Base-by-base conservation (phyloP, 2,329 filamentous ascomycete species). In the Niveomyces coronatus region DNA sequence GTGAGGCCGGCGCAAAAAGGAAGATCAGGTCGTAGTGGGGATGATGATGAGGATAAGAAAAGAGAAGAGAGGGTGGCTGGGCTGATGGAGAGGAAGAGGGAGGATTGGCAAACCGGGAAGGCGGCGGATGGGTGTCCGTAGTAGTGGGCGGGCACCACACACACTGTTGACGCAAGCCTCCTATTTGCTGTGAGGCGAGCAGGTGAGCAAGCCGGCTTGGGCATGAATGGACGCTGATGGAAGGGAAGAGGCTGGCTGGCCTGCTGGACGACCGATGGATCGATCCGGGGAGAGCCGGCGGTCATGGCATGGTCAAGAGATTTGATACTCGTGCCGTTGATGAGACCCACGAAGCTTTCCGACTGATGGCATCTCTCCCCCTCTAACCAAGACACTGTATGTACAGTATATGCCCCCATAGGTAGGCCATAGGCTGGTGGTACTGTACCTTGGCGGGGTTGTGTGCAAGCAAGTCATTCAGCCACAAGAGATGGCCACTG, bases 31-130 rank as follows among this genome's bases (percentile, higher is more conserved):
- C 5, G n/a, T 27, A 28, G 14, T 16, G 4, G 17, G 17, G 16
- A 16, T 5, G 24, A n/a, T 8, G 2, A 16, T 14, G n/a, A 38
- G 14, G 9, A 8, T 20, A 28, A 27, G 33, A 27, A 19, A 9
- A n/a, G 17, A 19, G 29, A 31, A 31, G 26, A 31, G 35, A 31
- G 35, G 33, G 37, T 39, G 37, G 37, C 37, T 39, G 36, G 36
- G 22, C 22, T 24, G 22, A 24, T 24, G 7, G 7, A 11, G 22
- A 7, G 11, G 22, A 7, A 11, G 7, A 24, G 22, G 22, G 22
- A 7, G 11, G 22, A 11, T 11, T 7, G 22, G 22, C 22, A 24
- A 64, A 46, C 61, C 64, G 7, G 22, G 22, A 50, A 23, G 52
- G 46, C n/a, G 53, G 49, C 40, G 47, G 48, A 28, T 45, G 41